Percentiles rank a stretch among this genome's conserved stretches.
Evolutionary conservation across 306 rosid species (phyloP).

Genomic region (Luffa aegyptiaca): DNA sequence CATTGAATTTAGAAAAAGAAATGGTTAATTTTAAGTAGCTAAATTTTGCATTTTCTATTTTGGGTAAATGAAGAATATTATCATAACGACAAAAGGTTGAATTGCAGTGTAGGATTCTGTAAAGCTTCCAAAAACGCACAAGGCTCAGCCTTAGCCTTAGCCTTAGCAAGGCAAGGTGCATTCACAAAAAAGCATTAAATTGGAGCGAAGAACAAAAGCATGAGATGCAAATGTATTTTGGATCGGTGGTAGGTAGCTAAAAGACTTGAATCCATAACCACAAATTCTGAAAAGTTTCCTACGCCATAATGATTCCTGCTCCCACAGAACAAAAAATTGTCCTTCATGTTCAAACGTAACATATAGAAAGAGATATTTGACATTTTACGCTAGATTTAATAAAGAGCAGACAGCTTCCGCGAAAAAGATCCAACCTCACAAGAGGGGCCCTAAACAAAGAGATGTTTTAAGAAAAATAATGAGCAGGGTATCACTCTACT

Average conservation of each 20-base stretch:
- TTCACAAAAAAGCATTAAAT: too few species aligned
- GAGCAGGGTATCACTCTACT: background rate
- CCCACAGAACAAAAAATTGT: background rate
- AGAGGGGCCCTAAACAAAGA: background rate
- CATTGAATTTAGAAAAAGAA: slow-evolving; percentile 17
- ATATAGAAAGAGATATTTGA: too few species aligned
- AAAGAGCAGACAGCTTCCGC: background rate
- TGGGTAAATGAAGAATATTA: background rate
- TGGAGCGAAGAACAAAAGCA: background rate
- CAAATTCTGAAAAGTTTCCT: background rate
- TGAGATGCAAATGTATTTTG: background rate
- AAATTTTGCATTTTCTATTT: background rate
- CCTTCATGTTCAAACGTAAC: background rate
- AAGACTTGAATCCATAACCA: background rate
- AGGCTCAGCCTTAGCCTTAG: too few species aligned
- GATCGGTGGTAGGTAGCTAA: background rate
- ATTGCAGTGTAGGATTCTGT: background rate
- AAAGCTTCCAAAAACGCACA: background rate
- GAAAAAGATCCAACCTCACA: background rate
- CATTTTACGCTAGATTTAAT: background rate
- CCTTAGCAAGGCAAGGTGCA: background rate
- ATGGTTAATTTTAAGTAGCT: background rate
- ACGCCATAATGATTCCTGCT: background rate
- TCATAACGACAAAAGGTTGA: background rate
- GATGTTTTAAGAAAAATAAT: too few species aligned